Evolutionary conservation across 768 basidiomycete species (phyloP), one percentile per base, ranked within the genome.

Genomic region (Calocybe indica): DNA sequence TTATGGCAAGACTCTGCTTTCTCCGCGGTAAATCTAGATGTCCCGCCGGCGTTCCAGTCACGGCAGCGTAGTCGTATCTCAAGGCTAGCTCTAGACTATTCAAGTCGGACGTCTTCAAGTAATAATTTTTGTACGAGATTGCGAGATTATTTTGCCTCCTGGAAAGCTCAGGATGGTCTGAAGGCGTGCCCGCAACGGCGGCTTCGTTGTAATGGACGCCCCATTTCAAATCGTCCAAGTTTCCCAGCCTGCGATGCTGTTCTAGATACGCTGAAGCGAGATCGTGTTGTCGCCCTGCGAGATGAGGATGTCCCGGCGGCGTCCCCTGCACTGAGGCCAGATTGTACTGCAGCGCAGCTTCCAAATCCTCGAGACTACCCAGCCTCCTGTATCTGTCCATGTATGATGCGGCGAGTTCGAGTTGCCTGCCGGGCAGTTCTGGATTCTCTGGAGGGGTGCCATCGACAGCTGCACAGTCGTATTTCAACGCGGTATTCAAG

Each of bases 31-130:
- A 14, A 22, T 48, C 41, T 7, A 43, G 31, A 43, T 54, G 38
- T 28, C 43, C 49, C 31, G 12, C 37, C 32, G 48, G 37, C 12
- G 31, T 45, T 13, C 5, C 32, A 11, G 29, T 39, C n/a, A 50
- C 11, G 14, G 50, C 50, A 3, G 39, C 44, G n/a, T 47, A 35
- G 22, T 37, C 31, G 14, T 40, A 38, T 39, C 15, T 32, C 2
- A 52, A 31, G n/a, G 40, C 47, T 37, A 28, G 36, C 1, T 48
- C 45, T 6, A 49, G 47, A 35, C 45, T 47, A n/a, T 14, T 22
- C 5, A 45, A 22, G 28, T 49, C 15, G 13, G 36, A 39, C 12
- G 14, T 10, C 11, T 9, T 14, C 15, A 36, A 33, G n/a, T 41
- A 52, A 13, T 39, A 35, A 11, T 22, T 33, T 1, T 30, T 35